A percentile compares a stretch with the other conserved stretches of the same genome.
Evolutionary conservation across 352 stramenopile genomes (phyloP).

Genomic region (Thraustochytrium sp.): DNA sequence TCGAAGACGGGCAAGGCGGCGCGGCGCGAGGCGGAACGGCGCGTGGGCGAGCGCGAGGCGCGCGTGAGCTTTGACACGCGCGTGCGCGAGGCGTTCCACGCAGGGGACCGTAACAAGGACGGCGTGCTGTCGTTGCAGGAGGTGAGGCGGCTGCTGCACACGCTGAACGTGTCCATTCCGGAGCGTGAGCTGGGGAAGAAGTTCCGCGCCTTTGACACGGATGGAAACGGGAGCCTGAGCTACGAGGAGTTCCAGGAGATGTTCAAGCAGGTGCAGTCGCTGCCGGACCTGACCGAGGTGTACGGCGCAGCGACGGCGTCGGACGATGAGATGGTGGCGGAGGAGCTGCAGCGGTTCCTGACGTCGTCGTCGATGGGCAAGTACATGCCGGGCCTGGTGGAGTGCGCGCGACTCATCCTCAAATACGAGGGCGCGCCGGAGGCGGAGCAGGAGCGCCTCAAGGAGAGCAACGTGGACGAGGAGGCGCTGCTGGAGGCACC

Average conservation of each 20-base stretch:
- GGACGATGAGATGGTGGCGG: neutral
- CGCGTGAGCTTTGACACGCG: neutral
- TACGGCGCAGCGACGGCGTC: constrained; percentile 36
- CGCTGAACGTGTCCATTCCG: constrained; percentile 44
- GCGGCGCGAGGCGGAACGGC: neutral
- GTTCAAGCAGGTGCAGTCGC: constrained; percentile 45
- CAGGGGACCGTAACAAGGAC: constrained; percentile 41
- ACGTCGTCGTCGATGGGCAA: neutral
- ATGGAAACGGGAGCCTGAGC: constrained; percentile 46
- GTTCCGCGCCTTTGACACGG: constrained; percentile 46
- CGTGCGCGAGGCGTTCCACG: constrained; percentile 33
- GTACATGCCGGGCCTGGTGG: neutral
- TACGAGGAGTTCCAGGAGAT: constrained; percentile 49
- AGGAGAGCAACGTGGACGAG: neutral
- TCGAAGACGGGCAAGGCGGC: constrained; percentile 11
- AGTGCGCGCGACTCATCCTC: neutral
- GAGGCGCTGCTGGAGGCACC: constrained; percentile 30
- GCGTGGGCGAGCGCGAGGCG: neutral
- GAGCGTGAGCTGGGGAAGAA: constrained; percentile 18
- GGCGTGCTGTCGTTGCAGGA: constrained; percentile 39
- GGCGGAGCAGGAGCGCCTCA: neutral
- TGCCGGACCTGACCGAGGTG: constrained; percentile 40
- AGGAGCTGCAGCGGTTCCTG: neutral
- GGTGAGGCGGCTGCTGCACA: constrained; percentile 34
- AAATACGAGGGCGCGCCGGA: neutral